A percentile compares a stretch with the other conserved stretches of the same genome.
phyloP scores from a whole-genome alignment of 2,329 filamentous ascomycete species.

The Pestalotiopsis sp. region DNA sequence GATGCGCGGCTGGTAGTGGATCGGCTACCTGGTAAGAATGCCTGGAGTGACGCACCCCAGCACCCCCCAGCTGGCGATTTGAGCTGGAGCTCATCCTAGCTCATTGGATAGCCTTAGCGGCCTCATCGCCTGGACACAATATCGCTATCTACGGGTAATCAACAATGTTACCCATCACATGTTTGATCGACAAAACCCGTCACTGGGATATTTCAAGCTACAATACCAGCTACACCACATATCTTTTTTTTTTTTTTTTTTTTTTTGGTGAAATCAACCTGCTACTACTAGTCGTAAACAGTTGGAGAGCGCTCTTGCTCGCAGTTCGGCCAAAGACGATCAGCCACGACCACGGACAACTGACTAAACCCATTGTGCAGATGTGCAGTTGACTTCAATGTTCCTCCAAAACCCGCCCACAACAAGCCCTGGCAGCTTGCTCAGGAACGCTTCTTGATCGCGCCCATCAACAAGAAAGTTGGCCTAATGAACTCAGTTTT shows the following conservation, averaged over 20 bases:
- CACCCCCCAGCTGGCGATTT: too few relatives aligned
- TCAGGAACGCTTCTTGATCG: conserved; percentile 14
- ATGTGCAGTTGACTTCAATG: background rate
- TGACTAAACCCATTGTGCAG: background rate
- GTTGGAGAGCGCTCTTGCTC: background rate
- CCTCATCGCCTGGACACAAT: background rate
- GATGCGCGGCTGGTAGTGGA: background rate
- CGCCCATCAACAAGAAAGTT: conserved; percentile 23
- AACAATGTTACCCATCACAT: background rate
- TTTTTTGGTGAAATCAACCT: background rate
- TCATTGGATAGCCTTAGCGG: background rate
- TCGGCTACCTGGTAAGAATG: background rate
- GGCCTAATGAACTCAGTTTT: conserved; percentile 20
- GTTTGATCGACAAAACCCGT: background rate
- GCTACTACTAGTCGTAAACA: background rate
- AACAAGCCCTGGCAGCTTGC: background rate
- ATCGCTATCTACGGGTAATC: background rate
- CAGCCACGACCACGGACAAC: background rate
- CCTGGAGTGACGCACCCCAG: conserved; percentile 3
- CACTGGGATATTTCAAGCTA: background rate
- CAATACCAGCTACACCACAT: background rate
- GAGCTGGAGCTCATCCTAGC: background rate
- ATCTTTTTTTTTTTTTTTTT: background rate
- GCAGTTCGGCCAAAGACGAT: background rate
- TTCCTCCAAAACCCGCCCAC: background rate